Evolutionary conservation across 2,329 filamentous ascomycete species (phyloP), one percentile per base, ranked within the genome.

Genomic region (Pyrenophora tritici-repentis): DNA sequence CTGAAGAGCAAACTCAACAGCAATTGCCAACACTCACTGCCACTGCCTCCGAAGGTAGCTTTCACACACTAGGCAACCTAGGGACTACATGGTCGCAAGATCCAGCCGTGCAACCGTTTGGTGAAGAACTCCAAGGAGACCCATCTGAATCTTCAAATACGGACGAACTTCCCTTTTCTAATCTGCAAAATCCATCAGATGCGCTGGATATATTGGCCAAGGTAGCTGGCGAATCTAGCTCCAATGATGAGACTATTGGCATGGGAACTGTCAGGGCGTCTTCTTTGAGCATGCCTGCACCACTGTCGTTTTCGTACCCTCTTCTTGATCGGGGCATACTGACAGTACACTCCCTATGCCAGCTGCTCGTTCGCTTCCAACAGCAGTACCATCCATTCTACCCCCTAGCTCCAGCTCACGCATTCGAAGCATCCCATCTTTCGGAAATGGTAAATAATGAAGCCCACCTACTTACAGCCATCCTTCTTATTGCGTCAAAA

Each of bases 401-500:
- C 48, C 87, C 87, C 0, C 75, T 90, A 20, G 86, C 87, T 0
- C 84, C 86, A 8, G 76, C 78, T 32, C 79, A 81, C 56, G 83
- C 85, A 36, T 82, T 87, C 56, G 77, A 84, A 54, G 75, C 79
- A 33, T 68, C 74, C 12, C 74, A 81, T 48, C 70, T 89, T 8
- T 75, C 81, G 20, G 74, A 79, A 14, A 83, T 84, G 55, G 83
- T 84, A 4, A 76, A 78, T 2, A 81, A 82, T 22, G 86, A 89
- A 63, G 84, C 82, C 24, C 84, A 89, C 63, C 76, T 90, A 0
- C 77, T 90, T 13, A 89, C 87, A 0, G 86, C 87, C 0, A 83
- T 90, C 2, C 75, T 90, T 3, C 86, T 86, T 1, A 86, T 90
- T 41, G 84, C 86, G 3, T 88, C 87, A 6, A 87, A 89, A 69